phyloP scores from a whole-genome alignment of 148 eudicot genomes.

The Camellia sinensis region DNA sequence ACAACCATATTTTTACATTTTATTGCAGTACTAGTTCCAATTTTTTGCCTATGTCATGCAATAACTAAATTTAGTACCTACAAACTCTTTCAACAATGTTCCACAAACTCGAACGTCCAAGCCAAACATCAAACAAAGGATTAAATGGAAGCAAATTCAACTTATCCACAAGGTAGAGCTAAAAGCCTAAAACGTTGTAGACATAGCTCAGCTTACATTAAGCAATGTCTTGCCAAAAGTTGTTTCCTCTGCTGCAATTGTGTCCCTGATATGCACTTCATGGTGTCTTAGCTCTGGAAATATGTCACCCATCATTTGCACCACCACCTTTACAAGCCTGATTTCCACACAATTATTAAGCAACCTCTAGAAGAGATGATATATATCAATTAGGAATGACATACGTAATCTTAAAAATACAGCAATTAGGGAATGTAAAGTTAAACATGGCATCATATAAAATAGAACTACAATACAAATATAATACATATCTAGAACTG shows the following conservation, averaged over 20 bases:
- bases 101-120: not conserved
- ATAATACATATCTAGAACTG: slow-evolving; percentile 7
- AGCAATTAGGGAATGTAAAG: slow-evolving; percentile 9
- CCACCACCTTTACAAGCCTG: slow-evolving; percentile 83
- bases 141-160: slow-evolving; percentile 3
- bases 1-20: not conserved
- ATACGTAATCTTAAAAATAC: not conserved
- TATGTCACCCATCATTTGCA: slow-evolving; percentile 69
- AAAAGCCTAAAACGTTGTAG: not conserved
- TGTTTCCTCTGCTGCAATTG: slow-evolving; percentile 81
- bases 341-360: slow-evolving; percentile 21
- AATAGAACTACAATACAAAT: slow-evolving; percentile 5
- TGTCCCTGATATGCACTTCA: slow-evolving; percentile 57
- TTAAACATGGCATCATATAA: not conserved
- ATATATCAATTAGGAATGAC: slow-evolving; percentile 1
- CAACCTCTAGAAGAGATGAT: not conserved
- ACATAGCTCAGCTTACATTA: slow-evolving; percentile 47
- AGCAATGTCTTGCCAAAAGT: slow-evolving; percentile 89
- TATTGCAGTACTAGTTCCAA: not conserved
- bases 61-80: slow-evolving; percentile 1
- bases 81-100: not conserved
- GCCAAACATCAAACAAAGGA: not conserved
- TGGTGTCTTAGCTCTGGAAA: slow-evolving; percentile 87
- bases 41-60: not conserved
- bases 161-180: not conserved